Base-by-base conservation (phyloP, 1,139 yeast species). In the Pichiaceae sp. region DNA sequence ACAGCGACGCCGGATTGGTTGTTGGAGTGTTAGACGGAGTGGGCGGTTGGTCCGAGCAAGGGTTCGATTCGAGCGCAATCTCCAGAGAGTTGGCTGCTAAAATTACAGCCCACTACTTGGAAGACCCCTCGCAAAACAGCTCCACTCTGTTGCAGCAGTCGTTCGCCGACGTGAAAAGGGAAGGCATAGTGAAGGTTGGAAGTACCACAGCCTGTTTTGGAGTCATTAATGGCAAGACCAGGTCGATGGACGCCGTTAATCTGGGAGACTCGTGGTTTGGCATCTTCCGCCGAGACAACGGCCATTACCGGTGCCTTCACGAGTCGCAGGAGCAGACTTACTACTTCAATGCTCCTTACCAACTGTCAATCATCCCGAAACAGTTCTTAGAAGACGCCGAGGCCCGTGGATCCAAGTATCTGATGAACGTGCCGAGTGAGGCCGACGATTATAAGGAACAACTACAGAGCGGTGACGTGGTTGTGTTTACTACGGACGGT, bases 11-110 rank as follows among this genome's bases (percentile, higher is more conserved):
- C 8, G 68, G 69, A 29, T 54, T 81, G 2, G 76, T 89, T 0
- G 68, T 85, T 7, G 97, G 96, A 8, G 96, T 91, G 1, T 91
- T 96, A 3, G 98, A 91, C 59, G 98, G 98, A 16, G 97, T 91
- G 4, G 97, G 97, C 15, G 97, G 97, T 1, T 91, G 97, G 96
- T 74, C 86, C 2, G 91, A 84, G 47, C 79, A 85, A 30, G 96
- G 96, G 0, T 83, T 78, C 48, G 96, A 89, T 56, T 84, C 96
- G 2, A 74, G 82, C 41, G 89, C 89, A 7, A 80, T 82, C 33
- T 76, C 85, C 12, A 64, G 89, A 49, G 89, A 80, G 50, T 59
- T 81, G 34, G 79, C 87, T 46, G 58, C 57, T 14, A 58, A 69
- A 5, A 62, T 70, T 40, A 54, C 57, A 2, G 46, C 52, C 12